Evolutionary conservation across 345 rosid species (phyloP), one percentile per base, ranked within the genome.

Genomic region (Moringa oleifera): DNA sequence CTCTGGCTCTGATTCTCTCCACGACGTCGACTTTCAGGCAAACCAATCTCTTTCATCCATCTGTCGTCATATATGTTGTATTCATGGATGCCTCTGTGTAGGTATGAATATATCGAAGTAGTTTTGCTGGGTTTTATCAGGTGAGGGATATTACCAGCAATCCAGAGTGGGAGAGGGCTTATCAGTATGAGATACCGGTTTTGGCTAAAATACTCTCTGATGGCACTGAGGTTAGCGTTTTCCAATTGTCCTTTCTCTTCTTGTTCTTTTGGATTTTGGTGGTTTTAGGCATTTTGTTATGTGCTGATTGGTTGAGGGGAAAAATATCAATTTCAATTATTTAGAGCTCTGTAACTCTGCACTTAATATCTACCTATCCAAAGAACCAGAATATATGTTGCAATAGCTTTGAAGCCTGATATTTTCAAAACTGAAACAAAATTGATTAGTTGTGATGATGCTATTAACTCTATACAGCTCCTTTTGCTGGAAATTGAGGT

Each of bases 181-280:
- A 80, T 74, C 89, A 87, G 64, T 87, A 76, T 68, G 95, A 89
- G 79, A 85, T 92, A 47, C 96, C 93, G 17, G 87, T 89, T 25
- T 65, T 89, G 63, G 93, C 91, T 37, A 85, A 73, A 83, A 71
- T 80, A 25, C 80, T 75, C 4, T 61, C 79, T 59, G 86, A 87
- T 80, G 98, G 86, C 25, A 69, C 84, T 22, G 89, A 85, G 90
- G 95, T 88, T 10, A 53, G 79, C 58, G 21, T 20, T 41, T 7
- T 41, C 12, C 47, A 15, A 1, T 23, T 25, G 0, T 12, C 18
- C 46, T 56, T 51, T 50, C 55, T 45, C 1, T 33, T 3, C 41
- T 45, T 59, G 25, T 53, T 3, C 19, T 4, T 53, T 46, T 47
- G 23, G 31, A n/a, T 5, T 12, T 47, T 55, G 25, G 11, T 17